Base-by-base conservation (phyloP, 441 rosid species). In the Iberis amara region DNA sequence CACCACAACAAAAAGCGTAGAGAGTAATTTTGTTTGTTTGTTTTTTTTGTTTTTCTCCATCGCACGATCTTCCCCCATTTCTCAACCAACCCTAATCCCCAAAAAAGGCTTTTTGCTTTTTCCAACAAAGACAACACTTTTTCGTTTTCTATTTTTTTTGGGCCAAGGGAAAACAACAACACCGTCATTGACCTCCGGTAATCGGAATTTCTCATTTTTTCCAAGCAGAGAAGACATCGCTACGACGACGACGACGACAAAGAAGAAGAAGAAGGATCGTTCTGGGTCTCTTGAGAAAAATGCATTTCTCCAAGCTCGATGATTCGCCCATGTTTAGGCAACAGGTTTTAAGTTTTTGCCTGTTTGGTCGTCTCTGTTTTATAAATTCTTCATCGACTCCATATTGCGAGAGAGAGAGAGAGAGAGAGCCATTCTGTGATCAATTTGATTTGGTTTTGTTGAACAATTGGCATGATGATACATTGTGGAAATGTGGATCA, bases 321-420 rank as follows among this genome's bases (percentile, higher is more conserved):
- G 92, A 83, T 71, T 81, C 92, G 9, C 92, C 92, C 11, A 83
- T 83, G 92, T 76, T 83, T 51, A 80, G 92, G 26, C 86, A 81
- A 68, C 85, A 83, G 92, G 92, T 79, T 49, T 10, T 31, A n/a
- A n/a, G n/a, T 6, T 5, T 28, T 18, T 11, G 0, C 2, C 5
- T 35, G 27, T 51, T 32, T 13, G 48, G 18, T 57, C 54, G 31
- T 50, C 21, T 43, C 41, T 23, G 28, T 30, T 56, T 39, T n/a
- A 0, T 31, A 15, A 3, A 0, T 11, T 37, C 33, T 30, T 46
- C 31, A 14, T 39, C 40, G 13, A 11, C 18, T 28, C 10, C 32
- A n/a, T n/a, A 14, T 31, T 30, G 7, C 31, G 30, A 28, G 2
- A 7, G 5, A 12, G 44, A 37, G 15, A 4, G 9, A 26, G 4